Percentiles rank a stretch among this genome's conserved stretches.
phyloP scores from a whole-genome alignment of 169 alveolate genomes.

The Plasmodium ovale region DNA sequence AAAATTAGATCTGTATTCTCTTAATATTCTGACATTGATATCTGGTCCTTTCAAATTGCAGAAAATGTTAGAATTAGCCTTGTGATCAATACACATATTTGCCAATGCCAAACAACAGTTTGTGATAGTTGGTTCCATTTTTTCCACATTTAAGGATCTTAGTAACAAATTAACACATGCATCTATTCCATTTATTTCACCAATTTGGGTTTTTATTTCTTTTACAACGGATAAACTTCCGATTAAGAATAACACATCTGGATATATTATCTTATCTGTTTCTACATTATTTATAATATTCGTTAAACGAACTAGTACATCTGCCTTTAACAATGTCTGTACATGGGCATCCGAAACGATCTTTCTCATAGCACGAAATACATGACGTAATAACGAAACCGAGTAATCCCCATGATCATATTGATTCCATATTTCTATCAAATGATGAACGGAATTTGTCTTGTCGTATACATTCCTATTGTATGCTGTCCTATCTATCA shows the following conservation, averaged over 20 bases:
- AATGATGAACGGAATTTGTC: slow-evolving; percentile 81
- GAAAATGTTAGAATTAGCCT: slow-evolving; percentile 86
- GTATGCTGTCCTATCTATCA: slow-evolving; percentile 88
- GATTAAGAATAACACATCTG: slow-evolving; percentile 89
- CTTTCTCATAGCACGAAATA: slow-evolving; percentile 88
- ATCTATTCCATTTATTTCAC: slow-evolving; percentile 78
- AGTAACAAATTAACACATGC: slow-evolving; percentile 83
- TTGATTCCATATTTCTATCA: slow-evolving; percentile 87
- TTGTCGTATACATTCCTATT: slow-evolving; percentile 87
- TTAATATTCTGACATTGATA: slow-evolving; percentile 84
- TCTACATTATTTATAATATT: slow-evolving; percentile 73
- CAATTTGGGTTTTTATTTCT: slow-evolving; percentile 86
- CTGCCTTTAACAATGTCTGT: slow-evolving; percentile 84
- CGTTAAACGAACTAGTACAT: slow-evolving; percentile 78
- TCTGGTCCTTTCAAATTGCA: slow-evolving; percentile 90
- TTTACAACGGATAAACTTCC: slow-evolving; percentile 89
- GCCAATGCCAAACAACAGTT: slow-evolving; percentile 93
- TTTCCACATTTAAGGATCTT: slow-evolving; percentile 80
- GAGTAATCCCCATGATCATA: slow-evolving; percentile 85
- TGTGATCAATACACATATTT: slow-evolving; percentile 90
- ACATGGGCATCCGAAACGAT: slow-evolving; percentile 89
- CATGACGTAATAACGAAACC: slow-evolving; percentile 84
- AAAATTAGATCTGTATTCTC: slow-evolving; percentile 84
- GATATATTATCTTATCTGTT: slow-evolving; percentile 84
- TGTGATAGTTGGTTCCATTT: slow-evolving; percentile 86